phyloP scores from a whole-genome alignment of 345 rosid genomes.

The Linum tenue region DNA sequence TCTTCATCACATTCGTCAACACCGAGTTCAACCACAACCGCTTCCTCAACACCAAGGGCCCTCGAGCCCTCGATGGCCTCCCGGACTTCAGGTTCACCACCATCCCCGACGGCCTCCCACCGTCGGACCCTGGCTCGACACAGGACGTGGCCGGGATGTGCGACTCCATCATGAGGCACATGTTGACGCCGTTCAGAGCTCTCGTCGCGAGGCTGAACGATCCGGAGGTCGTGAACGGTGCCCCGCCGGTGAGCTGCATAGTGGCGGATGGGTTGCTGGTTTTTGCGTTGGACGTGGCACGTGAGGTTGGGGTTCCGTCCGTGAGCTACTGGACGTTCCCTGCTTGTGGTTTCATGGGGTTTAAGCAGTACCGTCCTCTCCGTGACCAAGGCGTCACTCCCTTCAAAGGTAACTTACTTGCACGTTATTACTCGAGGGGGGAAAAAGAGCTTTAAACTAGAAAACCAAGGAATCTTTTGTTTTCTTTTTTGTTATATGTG shows the following conservation, averaged over 20 bases:
- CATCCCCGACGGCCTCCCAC: background rate
- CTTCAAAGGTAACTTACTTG: conserved; percentile 3
- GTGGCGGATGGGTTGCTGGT: conserved; percentile 12
- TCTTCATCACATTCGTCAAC: background rate
- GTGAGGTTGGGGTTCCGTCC: conserved; percentile 10
- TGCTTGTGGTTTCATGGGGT: conserved; percentile 12
- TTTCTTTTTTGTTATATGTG: no score
- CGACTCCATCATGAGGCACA: background rate
- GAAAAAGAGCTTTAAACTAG: no score
- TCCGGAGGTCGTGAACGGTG: background rate
- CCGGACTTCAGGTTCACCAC: background rate
- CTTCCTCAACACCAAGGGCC: background rate
- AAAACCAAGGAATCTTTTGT: no score
- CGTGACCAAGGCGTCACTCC: conserved; percentile 8
- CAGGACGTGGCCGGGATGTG: background rate
- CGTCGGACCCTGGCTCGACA: background rate
- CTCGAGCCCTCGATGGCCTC: background rate
- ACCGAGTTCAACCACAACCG: background rate
- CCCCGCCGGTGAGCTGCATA: conserved; percentile 12
- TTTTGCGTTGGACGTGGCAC: conserved; percentile 4
- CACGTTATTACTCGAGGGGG: no score
- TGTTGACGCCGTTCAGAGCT: background rate
- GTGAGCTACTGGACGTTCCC: conserved; percentile 2
- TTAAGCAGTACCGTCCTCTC: background rate
- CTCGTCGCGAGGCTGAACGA: background rate